These are phyloP conservation scores for Penicillium sp. DNA, from an alignment of 2,329 filamentous ascomycete genomes.

Conservation along the genomic window DNA sequence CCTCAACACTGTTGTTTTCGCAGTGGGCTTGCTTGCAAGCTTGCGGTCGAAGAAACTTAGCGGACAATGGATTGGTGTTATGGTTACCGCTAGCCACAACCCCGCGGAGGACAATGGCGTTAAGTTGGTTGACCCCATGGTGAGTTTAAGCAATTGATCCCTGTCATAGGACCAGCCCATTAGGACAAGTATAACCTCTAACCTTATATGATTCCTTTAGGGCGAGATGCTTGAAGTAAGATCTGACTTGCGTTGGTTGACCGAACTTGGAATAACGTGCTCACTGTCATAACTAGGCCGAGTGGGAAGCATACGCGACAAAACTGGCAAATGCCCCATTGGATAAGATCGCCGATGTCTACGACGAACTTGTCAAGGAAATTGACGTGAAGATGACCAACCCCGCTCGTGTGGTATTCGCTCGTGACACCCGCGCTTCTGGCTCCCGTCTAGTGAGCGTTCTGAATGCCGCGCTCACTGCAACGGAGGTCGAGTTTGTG, in stretches of 20 bases:
- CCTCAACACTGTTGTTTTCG: conserved; percentile 87
- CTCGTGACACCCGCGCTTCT: conserved; percentile 88
- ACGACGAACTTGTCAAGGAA: conserved; percentile 70
- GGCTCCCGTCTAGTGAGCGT: conserved; percentile 79
- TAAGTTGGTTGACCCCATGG: conserved; percentile 93
- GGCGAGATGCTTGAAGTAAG: conserved; percentile 92
- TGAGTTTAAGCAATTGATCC: conserved; percentile 32
- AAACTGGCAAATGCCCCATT: conserved; percentile 79
- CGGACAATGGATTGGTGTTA: conserved; percentile 89
- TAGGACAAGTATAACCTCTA: conserved; percentile 14
- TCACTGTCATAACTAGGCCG: conserved; percentile 49
- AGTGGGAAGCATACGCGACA: conserved; percentile 90
- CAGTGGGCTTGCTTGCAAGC: conserved; percentile 83
- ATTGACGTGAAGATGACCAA: conserved; percentile 71
- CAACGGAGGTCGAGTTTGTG: conserved; percentile 68
- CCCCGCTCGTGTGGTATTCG: conserved; percentile 80
- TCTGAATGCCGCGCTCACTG: conserved; percentile 74
- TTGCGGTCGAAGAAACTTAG: conserved; percentile 86
- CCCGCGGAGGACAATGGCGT: conserved; percentile 86
- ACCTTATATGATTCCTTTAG: conserved; percentile 34
- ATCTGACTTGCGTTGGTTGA: conserved; percentile 1
- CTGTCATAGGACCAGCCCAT: neutral
- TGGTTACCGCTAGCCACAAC: conserved; percentile 95
- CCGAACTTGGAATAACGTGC: conserved; percentile 14
- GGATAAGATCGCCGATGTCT: conserved; percentile 73